A percentile compares a stretch with the other conserved stretches of the same genome.
These are phyloP conservation scores for Argentina anserina DNA, from an alignment of 306 rosid species.

Conservation along the genomic window DNA sequence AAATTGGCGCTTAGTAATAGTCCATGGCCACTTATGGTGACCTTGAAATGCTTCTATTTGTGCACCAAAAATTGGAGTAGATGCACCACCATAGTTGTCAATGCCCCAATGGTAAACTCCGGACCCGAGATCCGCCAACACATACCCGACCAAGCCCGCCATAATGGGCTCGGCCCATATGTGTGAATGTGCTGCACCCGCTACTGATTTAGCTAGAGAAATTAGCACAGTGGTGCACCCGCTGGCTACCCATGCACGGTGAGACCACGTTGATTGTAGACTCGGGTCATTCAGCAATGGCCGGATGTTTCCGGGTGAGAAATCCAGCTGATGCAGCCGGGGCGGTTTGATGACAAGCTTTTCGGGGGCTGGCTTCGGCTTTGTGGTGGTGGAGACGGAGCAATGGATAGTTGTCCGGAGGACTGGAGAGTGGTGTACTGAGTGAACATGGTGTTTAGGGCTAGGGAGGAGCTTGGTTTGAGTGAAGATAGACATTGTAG, in stretches of 20 bases:
- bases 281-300: conserved; percentile 43
- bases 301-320: neutral
- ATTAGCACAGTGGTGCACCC: conserved; percentile 46
- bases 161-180: conserved; percentile 41
- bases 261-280: conserved; percentile 70
- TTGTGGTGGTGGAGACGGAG: conserved; percentile 31
- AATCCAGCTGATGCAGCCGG: neutral
- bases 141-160: conserved; percentile 56
- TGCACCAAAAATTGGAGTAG: conserved; percentile 65
- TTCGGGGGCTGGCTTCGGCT: conserved; percentile 16
- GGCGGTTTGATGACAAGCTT: conserved; percentile 35
- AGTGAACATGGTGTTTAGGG: conserved; percentile 22
- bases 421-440: neutral
- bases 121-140: conserved; percentile 77
- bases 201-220: conserved; percentile 48
- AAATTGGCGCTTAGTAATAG: conserved; percentile 72
- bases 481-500: conserved; percentile 58
- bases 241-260: conserved; percentile 75
- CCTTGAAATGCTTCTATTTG: conserved; percentile 92
- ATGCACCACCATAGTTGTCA: conserved; percentile 64
- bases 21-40: conserved; percentile 92
- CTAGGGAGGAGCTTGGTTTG: conserved; percentile 42
- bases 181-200: conserved; percentile 32
- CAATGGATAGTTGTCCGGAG: conserved; percentile 22
- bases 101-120: conserved; percentile 94